Evolutionary conservation across 1,284 basidiomycete genomes (phyloP).

Genomic region (Salmacisia buchloeana): DNA sequence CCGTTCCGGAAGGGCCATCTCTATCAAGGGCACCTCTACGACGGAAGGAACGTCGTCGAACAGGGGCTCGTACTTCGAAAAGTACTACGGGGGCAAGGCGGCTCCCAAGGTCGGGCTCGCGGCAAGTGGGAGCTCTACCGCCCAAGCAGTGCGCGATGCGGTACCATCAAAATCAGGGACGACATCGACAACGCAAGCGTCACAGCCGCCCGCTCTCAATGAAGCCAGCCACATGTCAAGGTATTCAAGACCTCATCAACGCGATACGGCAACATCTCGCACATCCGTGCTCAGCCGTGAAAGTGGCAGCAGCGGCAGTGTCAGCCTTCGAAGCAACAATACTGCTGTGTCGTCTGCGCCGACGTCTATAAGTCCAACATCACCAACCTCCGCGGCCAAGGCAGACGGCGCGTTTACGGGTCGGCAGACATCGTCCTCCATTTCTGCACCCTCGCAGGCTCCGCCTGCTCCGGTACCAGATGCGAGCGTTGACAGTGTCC

Average conservation of each 20-base stretch:
- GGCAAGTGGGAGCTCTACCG: not conserved
- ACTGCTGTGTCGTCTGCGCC: no score
- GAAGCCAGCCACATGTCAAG: no score
- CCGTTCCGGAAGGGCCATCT: no score
- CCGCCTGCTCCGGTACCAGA: not conserved
- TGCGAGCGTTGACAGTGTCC: not conserved
- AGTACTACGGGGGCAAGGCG: not conserved
- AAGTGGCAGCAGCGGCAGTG: not conserved
- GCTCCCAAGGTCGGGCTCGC: no score
- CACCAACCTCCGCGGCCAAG: not conserved
- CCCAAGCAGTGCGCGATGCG: not conserved
- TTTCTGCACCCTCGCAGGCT: not conserved
- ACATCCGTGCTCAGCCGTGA: not conserved
- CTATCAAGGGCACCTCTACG: no score
- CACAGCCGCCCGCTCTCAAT: not conserved
- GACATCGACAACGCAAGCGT: not conserved
- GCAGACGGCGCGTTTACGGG: no score
- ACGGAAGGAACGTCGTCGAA: not conserved
- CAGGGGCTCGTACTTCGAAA: not conserved
- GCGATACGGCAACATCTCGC: no score
- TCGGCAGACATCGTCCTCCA: no score
- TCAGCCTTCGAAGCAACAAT: not conserved
- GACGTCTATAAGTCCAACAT: not conserved
- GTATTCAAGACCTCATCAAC: no score
- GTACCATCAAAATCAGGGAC: not conserved